Base-by-base conservation (phyloP, 148 eudicot species). In the Beta vulgaris region DNA sequence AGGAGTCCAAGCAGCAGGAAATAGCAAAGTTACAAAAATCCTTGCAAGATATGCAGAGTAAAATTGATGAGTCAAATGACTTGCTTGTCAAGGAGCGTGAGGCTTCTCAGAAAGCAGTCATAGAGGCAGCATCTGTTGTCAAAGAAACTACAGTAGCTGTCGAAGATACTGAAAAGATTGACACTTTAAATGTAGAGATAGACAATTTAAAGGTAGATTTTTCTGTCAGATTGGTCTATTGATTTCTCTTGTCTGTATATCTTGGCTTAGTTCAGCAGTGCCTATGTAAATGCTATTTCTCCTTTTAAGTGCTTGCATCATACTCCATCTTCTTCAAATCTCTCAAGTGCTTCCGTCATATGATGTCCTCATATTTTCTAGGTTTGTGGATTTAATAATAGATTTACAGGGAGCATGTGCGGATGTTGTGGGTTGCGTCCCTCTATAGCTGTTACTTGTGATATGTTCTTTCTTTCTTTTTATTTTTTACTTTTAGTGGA, bases 1-100 rank as follows among this genome's bases (percentile, higher is more conserved):
- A 92, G 83, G 92, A 90, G 77, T 84, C 90, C 72, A 95, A 92
- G 72, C 92, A 82, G 59, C 88, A 86, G 69, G 97, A 92, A 81
- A 86, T 91, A 61, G 55, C 85, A 68, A 89, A 86, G 74, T 79
- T 89, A 75, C 93, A 89, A 84, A 84, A 82, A 44, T 85, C 91
- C 48, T 80, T 95, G 80, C 88, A 91, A 80, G 87, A 79, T 53
- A 77, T 88, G 92, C 88, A 88, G 79, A 73, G 60, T 49, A 87
- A 79, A 87, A 65, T 86, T 71, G 87, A 88, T 76, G 93, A 91
- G 77, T 74, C 89, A 75, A 88, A 83, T 70, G 86, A 82, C 23
- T 79, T 86, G 78, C 81, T 89, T 73, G 78, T 78, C 49, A 82
- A 84, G 84, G 96, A 93, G 81, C 88, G 86, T 42, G 91, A 85